Conservation (phyloP, 176 grass and related monocot genomes). For the Rhynchospora pubera region DNA sequence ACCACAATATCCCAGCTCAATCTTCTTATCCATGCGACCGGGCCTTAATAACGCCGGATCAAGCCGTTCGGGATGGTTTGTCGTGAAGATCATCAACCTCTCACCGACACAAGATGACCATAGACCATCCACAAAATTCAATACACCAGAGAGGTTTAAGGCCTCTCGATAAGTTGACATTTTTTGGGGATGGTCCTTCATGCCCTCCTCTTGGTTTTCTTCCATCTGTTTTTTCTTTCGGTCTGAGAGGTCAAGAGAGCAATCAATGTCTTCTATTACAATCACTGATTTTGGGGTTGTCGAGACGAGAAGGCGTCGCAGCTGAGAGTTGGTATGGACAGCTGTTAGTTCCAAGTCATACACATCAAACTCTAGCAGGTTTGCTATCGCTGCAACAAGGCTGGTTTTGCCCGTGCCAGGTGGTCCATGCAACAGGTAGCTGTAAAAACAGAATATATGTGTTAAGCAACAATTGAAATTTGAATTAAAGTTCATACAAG, state of each 20-base stretch:
- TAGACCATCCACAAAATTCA: constrained; percentile 78
- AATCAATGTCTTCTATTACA: constrained; percentile 80
- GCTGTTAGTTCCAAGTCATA: constrained; percentile 86
- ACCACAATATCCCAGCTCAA: constrained; percentile 56
- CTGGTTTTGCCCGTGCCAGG: constrained; percentile 85
- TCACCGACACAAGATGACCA: constrained; percentile 71
- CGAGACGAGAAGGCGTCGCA: constrained; percentile 54
- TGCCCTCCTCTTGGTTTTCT: not conserved
- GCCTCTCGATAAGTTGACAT: constrained; percentile 1
- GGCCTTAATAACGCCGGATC: constrained; percentile 55
- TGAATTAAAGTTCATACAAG: not conserved
- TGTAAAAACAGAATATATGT: not conserved
- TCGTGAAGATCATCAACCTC: constrained; percentile 74
- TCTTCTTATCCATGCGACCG: constrained; percentile 67
- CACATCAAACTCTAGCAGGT: constrained; percentile 84
- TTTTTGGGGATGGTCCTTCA: not conserved
- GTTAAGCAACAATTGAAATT: not conserved
- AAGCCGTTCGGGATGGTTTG: constrained; percentile 62
- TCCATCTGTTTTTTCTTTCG: constrained; percentile 25
- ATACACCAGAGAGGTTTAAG: constrained; percentile 58
- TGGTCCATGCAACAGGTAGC: constrained; percentile 68
- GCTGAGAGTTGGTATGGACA: constrained; percentile 50
- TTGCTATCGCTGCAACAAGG: constrained; percentile 73
- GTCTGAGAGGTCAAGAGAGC: constrained; percentile 58
- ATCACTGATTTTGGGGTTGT: constrained; percentile 68